These are phyloP conservation scores for Fusarium sp. DNA, from an alignment of 2,329 filamentous ascomycete genomes.

Conservation along the genomic window DNA sequence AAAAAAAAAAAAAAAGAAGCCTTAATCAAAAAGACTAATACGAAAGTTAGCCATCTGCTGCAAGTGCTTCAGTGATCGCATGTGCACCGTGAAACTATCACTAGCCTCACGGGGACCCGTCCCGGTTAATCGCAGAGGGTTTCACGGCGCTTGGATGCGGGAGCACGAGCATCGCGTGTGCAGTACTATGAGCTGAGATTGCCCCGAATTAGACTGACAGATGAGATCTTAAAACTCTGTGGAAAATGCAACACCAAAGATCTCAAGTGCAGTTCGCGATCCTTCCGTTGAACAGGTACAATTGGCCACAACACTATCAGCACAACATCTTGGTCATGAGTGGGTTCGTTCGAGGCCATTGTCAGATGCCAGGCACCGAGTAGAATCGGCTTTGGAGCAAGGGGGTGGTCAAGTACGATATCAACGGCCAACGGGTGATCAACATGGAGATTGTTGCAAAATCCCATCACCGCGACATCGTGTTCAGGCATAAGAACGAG, in stretches of 20 bases:
- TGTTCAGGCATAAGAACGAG: background rate
- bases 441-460: constrained; percentile 23
- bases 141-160: background rate
- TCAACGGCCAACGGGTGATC: constrained; percentile 23
- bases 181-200: background rate
- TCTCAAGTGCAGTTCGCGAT: constrained; percentile 8
- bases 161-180: background rate
- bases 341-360: too few species aligned
- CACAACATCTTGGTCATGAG: background rate
- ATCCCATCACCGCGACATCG: constrained; percentile 8
- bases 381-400: background rate
- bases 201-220: background rate
- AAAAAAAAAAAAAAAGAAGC: background rate
- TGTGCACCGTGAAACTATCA: background rate
- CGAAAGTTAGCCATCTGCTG: constrained; percentile 5
- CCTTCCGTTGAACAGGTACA: background rate
- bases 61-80: constrained; percentile 3
- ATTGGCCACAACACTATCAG: background rate
- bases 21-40: constrained; percentile 1
- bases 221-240: constrained; percentile 7
- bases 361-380: too few species aligned
- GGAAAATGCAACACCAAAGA: constrained; percentile 9
- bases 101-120: constrained; percentile 4
- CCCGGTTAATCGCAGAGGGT: background rate
- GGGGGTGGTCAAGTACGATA: constrained; percentile 6